phyloP scores from a whole-genome alignment of 2,329 filamentous ascomycete genomes.

The Xylariomycetidae sp. region DNA sequence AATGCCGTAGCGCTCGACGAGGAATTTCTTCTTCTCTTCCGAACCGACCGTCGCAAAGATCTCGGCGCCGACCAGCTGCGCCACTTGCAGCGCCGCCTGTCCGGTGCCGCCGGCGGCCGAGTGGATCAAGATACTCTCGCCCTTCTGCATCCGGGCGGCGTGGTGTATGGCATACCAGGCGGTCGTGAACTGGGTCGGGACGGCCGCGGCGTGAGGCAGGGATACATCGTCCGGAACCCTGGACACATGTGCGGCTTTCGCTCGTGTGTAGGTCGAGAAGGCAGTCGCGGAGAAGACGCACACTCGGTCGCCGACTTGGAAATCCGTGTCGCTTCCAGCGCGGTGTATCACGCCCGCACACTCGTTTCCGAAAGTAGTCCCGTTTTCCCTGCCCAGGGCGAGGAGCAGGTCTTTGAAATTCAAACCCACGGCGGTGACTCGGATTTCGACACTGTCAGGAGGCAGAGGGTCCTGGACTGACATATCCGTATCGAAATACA shows the following conservation, averaged over 20 bases:
- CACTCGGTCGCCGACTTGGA: slow-evolving; percentile 4
- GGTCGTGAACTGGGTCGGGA: slow-evolving; percentile 1
- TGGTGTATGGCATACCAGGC: not conserved
- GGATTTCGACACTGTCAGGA: not conserved
- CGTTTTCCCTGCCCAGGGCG: not conserved
- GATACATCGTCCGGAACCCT: not conserved
- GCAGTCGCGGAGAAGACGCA: not conserved
- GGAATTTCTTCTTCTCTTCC: slow-evolving; percentile 7
- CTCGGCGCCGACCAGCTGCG: slow-evolving; percentile 2
- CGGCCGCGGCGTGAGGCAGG: not conserved
- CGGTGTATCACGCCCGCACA: not conserved
- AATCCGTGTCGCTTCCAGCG: not conserved
- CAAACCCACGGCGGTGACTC: not conserved
- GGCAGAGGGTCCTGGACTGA: not conserved
- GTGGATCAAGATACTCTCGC: slow-evolving; percentile 6
- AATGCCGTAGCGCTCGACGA: slow-evolving; percentile 9
- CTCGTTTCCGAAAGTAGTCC: not conserved
- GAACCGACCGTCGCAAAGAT: slow-evolving; percentile 10
- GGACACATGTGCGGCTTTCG: not conserved
- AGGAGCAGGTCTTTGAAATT: not conserved
- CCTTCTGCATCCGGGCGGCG: slow-evolving; percentile 1
- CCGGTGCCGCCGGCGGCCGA: slow-evolving; percentile 4
- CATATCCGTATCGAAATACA: not conserved
- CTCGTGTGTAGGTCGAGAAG: not conserved
- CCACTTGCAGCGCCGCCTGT: slow-evolving; percentile 4